These are phyloP conservation scores for Linum tenue DNA, from an alignment of 345 rosid genomes.

Conservation along the genomic window DNA sequence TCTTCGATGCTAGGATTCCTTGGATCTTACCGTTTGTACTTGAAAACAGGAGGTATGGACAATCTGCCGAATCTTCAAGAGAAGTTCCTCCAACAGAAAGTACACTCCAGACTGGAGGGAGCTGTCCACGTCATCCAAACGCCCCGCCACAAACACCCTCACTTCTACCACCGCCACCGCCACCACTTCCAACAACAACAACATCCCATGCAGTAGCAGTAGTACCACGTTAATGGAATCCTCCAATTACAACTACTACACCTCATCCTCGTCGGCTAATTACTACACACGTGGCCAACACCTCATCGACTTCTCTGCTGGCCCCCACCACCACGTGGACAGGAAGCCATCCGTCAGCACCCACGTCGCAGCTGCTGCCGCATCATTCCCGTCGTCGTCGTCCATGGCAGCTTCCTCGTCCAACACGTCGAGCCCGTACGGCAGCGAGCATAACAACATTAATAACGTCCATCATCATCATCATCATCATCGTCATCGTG, in stretches of 20 bases:
- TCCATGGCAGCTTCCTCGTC: slow-evolving; percentile 30
- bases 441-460: neutral
- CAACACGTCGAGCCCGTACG: slow-evolving; percentile 22
- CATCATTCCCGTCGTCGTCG: slow-evolving; percentile 11
- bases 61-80: slow-evolving; percentile 63
- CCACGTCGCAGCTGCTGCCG: no score
- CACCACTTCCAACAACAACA: slow-evolving; percentile 6
- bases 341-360: no score
- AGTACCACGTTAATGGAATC: no score
- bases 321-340: no score
- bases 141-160: slow-evolving; percentile 1
- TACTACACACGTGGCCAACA: neutral
- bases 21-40: no score
- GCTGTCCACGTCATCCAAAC: slow-evolving; percentile 22
- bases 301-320: neutral
- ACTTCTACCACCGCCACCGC: no score
- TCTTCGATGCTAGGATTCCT: no score
- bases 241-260: neutral
- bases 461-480: no score
- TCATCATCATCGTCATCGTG: no score
- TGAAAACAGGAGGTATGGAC: slow-evolving; percentile 78
- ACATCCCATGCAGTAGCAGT: neutral
- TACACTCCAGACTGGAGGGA: slow-evolving; percentile 57
- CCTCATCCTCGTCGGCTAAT: neutral
- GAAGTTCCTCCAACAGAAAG: slow-evolving; percentile 39